Evolutionary conservation across 805 yeast species (phyloP), one percentile per base, ranked within the genome.

Genomic region (Zygotorulaspora florentina): DNA sequence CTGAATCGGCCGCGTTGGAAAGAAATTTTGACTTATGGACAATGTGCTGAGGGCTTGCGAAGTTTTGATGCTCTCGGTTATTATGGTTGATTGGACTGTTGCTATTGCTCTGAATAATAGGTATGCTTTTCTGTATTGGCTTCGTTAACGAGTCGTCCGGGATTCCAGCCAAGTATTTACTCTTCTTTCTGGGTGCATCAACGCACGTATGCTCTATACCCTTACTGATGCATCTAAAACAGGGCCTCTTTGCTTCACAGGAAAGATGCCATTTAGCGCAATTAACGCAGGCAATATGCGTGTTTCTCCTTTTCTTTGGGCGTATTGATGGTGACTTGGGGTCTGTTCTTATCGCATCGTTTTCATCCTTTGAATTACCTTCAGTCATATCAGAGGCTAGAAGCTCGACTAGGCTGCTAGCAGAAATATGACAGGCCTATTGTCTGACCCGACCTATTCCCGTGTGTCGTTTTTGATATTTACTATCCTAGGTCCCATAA

Each of bases 261-360:
- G 97, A 87, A 73, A 90, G 79, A 64, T 91, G 99, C 2, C 95
- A 86, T 56, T 81, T 79, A 49, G 90, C 89, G 61, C 99, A 91
- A 66, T 90, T 93, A 34, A 79, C 78, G 56, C 99, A 91, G 4
- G 99, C 98, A 46, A 95, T 73, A 7, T 82, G 73, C 0, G 93
- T 90, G 61, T 90, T 90, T 20, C 54, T 50, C 30, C 50, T 43
- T 33, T 48, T 49, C 45, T 44, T 43, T 36, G 34, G 43, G n/a
- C 35, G 40, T 25, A 28, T 23, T 12, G 25, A 23, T 25, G 41
- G 42, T 8, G 23, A 17, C 9, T n/a, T 33, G 7, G 12, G 12
- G 3, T 17, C 7, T n/a, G 16, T 16, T 10, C 11, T 10, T 10
- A n/a, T 16, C 20, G 20, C 16, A 16, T n/a, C 11, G 20, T 3